Conservation (phyloP, 2,329 filamentous ascomycete species). For the Pseudopithomyces chartarum region DNA sequence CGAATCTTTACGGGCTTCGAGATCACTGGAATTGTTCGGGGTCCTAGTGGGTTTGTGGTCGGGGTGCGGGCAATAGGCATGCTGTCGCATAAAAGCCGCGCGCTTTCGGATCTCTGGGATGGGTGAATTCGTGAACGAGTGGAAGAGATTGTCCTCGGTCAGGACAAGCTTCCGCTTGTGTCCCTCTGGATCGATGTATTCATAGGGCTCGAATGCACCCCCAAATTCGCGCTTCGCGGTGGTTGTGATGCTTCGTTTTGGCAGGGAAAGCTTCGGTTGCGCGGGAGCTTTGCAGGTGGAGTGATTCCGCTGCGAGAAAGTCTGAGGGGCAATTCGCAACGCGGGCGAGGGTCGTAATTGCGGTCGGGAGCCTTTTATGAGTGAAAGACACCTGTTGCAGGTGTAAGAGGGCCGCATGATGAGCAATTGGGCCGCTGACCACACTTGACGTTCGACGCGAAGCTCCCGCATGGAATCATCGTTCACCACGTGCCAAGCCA, state of each 20-base stretch:
- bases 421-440: conserved; percentile 20
- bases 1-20: conserved; percentile 63
- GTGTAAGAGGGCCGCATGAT: conserved; percentile 48
- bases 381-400: conserved; percentile 46
- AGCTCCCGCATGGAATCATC: conserved; percentile 18
- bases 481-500: conserved; percentile 24
- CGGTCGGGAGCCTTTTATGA: conserved; percentile 35
- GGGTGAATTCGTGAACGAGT: conserved; percentile 87
- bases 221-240: conserved; percentile 33
- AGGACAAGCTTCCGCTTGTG: conserved; percentile 54
- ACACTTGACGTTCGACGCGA: conserved; percentile 7
- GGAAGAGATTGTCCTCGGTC: conserved; percentile 83
- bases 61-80: conserved; percentile 92
- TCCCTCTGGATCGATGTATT: conserved; percentile 43
- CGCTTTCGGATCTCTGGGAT: conserved; percentile 85
- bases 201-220: conserved; percentile 39
- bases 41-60: conserved; percentile 78
- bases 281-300: conserved; percentile 36
- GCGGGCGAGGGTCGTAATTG: conserved; percentile 30
- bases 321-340: conserved; percentile 30
- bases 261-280: conserved; percentile 28
- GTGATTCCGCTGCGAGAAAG: conserved; percentile 33
- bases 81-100: conserved; percentile 88
- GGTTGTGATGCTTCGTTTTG: conserved; percentile 36
- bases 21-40: conserved; percentile 67